Base-by-base conservation (phyloP, 2,329 filamentous ascomycete species). In the Kalmusia sp. region DNA sequence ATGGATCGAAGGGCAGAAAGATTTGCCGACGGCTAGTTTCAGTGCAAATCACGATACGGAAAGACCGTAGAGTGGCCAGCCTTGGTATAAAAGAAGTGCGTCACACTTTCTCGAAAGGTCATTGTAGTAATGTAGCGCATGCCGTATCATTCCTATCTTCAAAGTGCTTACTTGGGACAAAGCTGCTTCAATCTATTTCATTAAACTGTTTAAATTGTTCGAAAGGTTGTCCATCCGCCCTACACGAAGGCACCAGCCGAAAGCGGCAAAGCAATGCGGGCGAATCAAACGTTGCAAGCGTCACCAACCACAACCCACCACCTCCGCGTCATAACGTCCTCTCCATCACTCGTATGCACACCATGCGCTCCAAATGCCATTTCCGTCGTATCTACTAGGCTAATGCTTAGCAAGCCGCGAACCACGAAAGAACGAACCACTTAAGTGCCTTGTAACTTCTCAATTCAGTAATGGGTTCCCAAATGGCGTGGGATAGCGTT, bases 231-330 rank as follows among this genome's bases (percentile, higher is more conserved):
- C 28, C 34, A 22, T 8, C n/a, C 27, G 5, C 19, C 14, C 27
- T 6, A 21, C 4, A 44, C 15, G 22, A 40, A 11, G 43, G 19
- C 43, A n/a, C 43, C 43, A 46, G 6, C 39, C 40, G 24, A 31
- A 46, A 25, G 24, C 9, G 49, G 40, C 17, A 46, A 46, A 38
- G 33, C 50, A 52, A 33, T 40, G 43, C 51, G 25, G 15, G 49
- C 39, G 35, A 47, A 35, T 47, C 35, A 44, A n/a, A n/a, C 12
- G 43, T 25, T n/a, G 27, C 12, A 14, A n/a, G 12, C 28, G 28
- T 25, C 21, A 19, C 21, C 28, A 51, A 47, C 53, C 44, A 38
- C 54, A 46, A 54, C 52, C 53, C 47, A 49, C 39, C 30, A 52
- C 25, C 12, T 41, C 30, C 14, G 21, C 30, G 41, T n/a, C n/a